phyloP scores from a whole-genome alignment of 306 rosid genomes.

The Sicyos edulis region DNA sequence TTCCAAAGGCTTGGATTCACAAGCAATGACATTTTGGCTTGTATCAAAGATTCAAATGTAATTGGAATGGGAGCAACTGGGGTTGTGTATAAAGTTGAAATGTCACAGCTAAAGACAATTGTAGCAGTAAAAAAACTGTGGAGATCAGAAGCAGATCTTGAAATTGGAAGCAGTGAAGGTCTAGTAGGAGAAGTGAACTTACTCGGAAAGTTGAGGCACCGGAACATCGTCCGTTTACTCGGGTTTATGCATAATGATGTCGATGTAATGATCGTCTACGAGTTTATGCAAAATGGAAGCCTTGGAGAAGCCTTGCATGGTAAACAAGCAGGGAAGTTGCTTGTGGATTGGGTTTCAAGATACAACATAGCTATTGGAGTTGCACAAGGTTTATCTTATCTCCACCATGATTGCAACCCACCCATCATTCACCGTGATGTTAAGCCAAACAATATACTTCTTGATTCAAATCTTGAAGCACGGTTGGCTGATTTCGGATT shows the following conservation, averaged over 20 bases:
- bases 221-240: conserved; percentile 76
- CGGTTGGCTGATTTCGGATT: conserved; percentile 90
- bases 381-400: conserved; percentile 90
- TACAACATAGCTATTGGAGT: conserved; percentile 88
- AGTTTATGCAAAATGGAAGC: conserved; percentile 78
- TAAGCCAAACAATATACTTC: conserved; percentile 83
- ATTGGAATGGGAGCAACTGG: conserved; percentile 93
- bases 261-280: conserved; percentile 77
- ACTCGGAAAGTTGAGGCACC: conserved; percentile 78
- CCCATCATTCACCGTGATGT: conserved; percentile 84
- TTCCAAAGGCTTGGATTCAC: conserved; percentile 83
- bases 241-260: conserved; percentile 73
- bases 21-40: conserved; percentile 66
- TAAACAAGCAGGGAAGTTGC: conserved; percentile 49
- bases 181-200: conserved; percentile 89
- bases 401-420: conserved; percentile 90
- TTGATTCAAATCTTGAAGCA: conserved; percentile 86
- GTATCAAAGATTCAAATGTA: conserved; percentile 79
- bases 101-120: conserved; percentile 51
- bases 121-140: conserved; percentile 87
- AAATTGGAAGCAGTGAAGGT: conserved; percentile 63
- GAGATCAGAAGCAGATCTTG: conserved; percentile 67
- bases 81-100: conserved; percentile 77
- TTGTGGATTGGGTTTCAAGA: conserved; percentile 87
- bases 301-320: conserved; percentile 92